Evolutionary conservation across 1,284 basidiomycete species (phyloP).

Genomic region (Trichosporon sp.): DNA sequence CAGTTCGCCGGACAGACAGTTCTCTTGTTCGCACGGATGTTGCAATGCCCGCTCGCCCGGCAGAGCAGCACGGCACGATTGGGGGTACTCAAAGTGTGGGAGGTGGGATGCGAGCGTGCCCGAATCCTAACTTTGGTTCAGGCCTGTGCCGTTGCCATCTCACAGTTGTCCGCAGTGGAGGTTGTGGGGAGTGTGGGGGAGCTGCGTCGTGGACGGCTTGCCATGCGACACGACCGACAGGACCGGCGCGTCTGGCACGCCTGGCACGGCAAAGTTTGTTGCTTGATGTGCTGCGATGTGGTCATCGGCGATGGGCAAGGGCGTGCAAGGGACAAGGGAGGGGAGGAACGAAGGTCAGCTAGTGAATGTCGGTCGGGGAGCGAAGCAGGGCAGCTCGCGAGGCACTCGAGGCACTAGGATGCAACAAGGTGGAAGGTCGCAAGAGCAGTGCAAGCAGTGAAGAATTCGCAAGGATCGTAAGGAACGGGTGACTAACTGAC

Average conservation of each 20-base stretch:
- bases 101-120: not conserved
- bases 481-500: conserved; percentile 6
- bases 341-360: not conserved
- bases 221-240: not conserved
- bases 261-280: not conserved
- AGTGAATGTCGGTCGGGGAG: conserved; percentile 11
- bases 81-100: conserved; percentile 9
- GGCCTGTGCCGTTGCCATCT: not conserved
- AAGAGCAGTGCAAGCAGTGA: not conserved
- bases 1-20: not conserved
- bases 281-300: not conserved
- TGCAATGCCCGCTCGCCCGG: not conserved
- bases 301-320: conserved; percentile 4
- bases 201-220: not conserved
- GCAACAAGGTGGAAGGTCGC: not conserved
- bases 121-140: conserved; percentile 8
- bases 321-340: not conserved
- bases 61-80: not conserved
- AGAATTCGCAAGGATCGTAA: not conserved
- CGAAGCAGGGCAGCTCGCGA: not conserved
- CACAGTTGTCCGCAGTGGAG: not conserved
- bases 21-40: not conserved
- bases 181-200: not conserved
- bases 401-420: not conserved
- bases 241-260: no score